These are phyloP conservation scores for Gypsophila paniculata DNA, from an alignment of 179 eudicot genomes.

Conservation along the genomic window DNA sequence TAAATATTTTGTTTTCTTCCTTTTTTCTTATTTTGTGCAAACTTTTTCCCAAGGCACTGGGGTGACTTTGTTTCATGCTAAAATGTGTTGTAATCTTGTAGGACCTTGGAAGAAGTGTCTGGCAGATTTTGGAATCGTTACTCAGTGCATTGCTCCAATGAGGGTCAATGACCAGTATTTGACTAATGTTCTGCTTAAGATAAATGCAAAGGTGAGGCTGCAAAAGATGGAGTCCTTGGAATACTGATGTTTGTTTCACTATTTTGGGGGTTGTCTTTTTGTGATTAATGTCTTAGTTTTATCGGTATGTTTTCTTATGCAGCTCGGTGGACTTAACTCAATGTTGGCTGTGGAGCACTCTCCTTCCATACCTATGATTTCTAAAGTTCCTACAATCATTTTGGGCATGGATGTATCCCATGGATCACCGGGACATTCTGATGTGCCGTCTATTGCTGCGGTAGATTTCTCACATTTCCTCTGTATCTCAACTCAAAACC, in stretches of 20 bases:
- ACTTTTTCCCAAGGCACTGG: background rate
- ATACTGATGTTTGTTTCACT: background rate
- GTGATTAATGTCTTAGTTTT: background rate
- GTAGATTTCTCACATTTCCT: conserved; percentile 25
- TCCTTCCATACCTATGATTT: conserved; percentile 59
- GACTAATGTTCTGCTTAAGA: conserved; percentile 71
- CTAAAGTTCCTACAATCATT: conserved; percentile 64
- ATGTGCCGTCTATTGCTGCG: conserved; percentile 88
- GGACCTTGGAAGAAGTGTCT: conserved; percentile 88
- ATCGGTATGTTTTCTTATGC: conserved; percentile 16
- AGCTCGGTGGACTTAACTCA: conserved; percentile 87
- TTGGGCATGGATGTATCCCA: conserved; percentile 92
- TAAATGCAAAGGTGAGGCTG: conserved; percentile 70
- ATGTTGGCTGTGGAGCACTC: conserved; percentile 49
- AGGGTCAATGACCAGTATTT: conserved; percentile 83
- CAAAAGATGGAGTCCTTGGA: background rate
- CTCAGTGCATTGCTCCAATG: conserved; percentile 78
- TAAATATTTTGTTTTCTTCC: conserved; percentile 16
- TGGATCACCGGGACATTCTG: conserved; percentile 86
- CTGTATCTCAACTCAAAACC: background rate
- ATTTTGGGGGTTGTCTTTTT: background rate
- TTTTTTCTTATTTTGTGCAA: background rate
- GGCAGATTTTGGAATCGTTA: conserved; percentile 67
- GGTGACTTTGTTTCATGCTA: background rate
- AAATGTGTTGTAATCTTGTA: conserved; percentile 7